phyloP scores from a whole-genome alignment of 192 early-diverging fungal species.

The Backusella morwellensis region DNA sequence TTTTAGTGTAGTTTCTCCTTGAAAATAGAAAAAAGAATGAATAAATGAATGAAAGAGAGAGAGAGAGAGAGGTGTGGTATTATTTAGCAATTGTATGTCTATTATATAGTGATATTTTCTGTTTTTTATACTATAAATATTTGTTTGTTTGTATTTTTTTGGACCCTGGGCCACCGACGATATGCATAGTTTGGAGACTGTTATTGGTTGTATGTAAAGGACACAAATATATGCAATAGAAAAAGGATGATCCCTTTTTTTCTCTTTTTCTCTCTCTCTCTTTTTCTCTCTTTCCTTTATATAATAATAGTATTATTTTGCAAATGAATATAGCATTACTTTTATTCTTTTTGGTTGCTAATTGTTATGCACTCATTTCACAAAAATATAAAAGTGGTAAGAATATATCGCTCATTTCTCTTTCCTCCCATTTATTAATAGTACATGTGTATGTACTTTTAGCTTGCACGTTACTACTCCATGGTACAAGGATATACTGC shows the following conservation, averaged over 20 bases:
- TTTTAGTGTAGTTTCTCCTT: too few relatives aligned
- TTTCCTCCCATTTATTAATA: not conserved
- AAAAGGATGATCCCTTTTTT: not conserved
- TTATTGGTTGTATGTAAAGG: not conserved
- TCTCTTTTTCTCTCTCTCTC: not conserved
- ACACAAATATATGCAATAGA: not conserved
- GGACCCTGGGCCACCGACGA: not conserved
- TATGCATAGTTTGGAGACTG: not conserved
- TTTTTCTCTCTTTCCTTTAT: not conserved
- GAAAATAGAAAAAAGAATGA: too few relatives aligned
- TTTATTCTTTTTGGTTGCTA: not conserved
- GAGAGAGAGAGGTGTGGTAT: too few relatives aligned
- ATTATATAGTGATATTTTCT: not conserved
- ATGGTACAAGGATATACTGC: not conserved
- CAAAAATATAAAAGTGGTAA: constrained; percentile 1
- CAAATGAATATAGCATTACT: not conserved
- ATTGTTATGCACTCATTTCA: not conserved
- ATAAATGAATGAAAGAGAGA: too few relatives aligned
- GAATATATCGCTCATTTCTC: not conserved
- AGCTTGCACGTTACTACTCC: not conserved
- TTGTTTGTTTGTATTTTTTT: not conserved
- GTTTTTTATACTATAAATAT: not conserved
- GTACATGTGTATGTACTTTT: not conserved
- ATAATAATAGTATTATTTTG: not conserved
- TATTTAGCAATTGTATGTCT: not conserved